These are phyloP conservation scores for Dipteronia sinensis DNA, from an alignment of 345 rosid genomes.

Conservation along the genomic window DNA sequence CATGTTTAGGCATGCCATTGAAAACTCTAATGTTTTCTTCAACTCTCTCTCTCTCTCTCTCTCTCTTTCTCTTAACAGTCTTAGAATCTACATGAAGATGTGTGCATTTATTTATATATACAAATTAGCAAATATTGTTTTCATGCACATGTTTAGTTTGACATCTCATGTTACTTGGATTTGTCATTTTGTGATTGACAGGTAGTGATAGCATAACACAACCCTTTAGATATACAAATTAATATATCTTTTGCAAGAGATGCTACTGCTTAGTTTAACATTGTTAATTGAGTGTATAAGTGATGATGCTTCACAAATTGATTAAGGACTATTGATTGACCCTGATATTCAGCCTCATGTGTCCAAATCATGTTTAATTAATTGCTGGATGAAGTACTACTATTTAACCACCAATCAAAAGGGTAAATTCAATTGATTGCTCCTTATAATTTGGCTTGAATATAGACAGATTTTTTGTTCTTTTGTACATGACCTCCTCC, in stretches of 20 bases:
- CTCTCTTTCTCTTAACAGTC: slow-evolving; percentile 18
- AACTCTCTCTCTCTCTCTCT: slow-evolving; percentile 18
- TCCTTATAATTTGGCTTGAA: not conserved
- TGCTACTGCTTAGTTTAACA: not conserved
- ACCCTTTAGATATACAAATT: slow-evolving; percentile 9
- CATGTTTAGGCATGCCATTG: slow-evolving; percentile 47
- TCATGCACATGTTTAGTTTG: slow-evolving; percentile 29
- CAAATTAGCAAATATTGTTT: slow-evolving; percentile 23
- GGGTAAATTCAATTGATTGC: not conserved
- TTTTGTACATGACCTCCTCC: too few relatives aligned
- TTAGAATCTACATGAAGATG: slow-evolving; percentile 40
- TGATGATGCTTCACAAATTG: not conserved
- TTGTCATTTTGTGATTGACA: slow-evolving; percentile 46
- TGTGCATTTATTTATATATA: slow-evolving; percentile 28
- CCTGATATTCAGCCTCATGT: slow-evolving; percentile 15
- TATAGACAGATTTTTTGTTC: too few relatives aligned
- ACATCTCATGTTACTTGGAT: slow-evolving; percentile 66
- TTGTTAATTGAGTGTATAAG: slow-evolving; percentile 1
- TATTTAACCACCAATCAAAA: not conserved
- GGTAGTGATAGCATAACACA: not conserved
- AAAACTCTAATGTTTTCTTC: not conserved
- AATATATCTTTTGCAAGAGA: not conserved
- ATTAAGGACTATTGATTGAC: slow-evolving; percentile 20
- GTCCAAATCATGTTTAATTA: slow-evolving; percentile 11
- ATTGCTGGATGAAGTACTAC: not conserved